Base-by-base conservation (phyloP, 768 basidiomycete genomes). In the Boletus rufocinnamomeus region DNA sequence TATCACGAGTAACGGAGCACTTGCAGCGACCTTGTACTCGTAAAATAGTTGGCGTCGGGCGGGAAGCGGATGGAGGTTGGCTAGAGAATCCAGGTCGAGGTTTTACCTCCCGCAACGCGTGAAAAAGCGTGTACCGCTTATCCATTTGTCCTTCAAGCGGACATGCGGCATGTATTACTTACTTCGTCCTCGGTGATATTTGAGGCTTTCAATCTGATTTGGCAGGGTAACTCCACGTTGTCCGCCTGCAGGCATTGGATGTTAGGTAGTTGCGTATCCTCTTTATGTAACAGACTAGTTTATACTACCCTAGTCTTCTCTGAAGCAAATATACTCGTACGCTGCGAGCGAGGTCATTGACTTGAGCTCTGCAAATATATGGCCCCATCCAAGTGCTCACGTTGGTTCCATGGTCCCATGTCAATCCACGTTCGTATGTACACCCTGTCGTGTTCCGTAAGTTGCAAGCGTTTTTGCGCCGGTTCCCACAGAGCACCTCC, bases 171-270 rank as follows among this genome's bases (percentile, higher is more conserved):
- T 28, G 61, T 65, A 72, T 71, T 73, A 70, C 66, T 62, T 60
- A 68, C 62, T 66, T 65, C 51, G 67, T 69, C 40, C 40, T 41
- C 40, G 40, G 40, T 41, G 40, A 41, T 41, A 41, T 41, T 41
- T 41, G 40, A 41, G 40, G 40, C 40, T 64, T 61, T 65, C 69
- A 54, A 59, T 86, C 83, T 80, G 82, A 84, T 84, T 72, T 68
- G 73, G 71, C 57, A 72, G 56, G 63, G 77, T 74, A 73, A 77
- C 72, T 74, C 74, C 82, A 88, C 86, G 87, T 86, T 87, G 79
- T 77, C 75, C 85, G 87, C 87, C 87, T 88, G 84, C 85, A 87
- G 86, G 87, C 85, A 82, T 69, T 66, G 62, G 67, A 71, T 74
- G 77, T 78, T 76, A 54, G 62, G 64, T 63, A 60, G 53, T 70